phyloP scores from a whole-genome alignment of 192 early-diverging fungal genomes.

The Tieghemiomyces parasiticus region DNA sequence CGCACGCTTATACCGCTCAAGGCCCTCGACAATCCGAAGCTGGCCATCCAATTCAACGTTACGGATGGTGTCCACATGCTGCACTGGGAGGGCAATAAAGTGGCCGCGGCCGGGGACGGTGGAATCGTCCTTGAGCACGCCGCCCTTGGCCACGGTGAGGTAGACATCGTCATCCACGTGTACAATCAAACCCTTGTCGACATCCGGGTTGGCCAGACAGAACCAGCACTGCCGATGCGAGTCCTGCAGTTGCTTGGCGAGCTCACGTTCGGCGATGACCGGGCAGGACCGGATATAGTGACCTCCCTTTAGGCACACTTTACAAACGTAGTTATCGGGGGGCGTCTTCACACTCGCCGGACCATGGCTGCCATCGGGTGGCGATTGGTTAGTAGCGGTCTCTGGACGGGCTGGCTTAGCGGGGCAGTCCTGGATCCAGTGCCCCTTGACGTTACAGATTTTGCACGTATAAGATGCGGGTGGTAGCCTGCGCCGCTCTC shows the following conservation, averaged over 20 bases:
- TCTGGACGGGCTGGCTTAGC: no score
- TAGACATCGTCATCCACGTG: constrained; percentile 72
- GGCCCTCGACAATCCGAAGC: constrained; percentile 16
- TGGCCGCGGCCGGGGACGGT: constrained; percentile 70
- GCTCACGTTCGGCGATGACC: constrained; percentile 12
- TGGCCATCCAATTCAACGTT: not conserved
- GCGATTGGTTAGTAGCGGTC: no score
- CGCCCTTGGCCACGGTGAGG: constrained; percentile 79
- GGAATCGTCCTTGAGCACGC: constrained; percentile 35
- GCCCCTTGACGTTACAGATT: constrained; percentile 44
- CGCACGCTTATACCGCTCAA: constrained; percentile 38
- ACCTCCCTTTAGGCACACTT: constrained; percentile 30
- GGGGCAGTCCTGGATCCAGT: constrained; percentile 48
- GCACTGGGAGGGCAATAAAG: constrained; percentile 54
- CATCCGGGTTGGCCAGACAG: constrained; percentile 78
- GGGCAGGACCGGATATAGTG: constrained; percentile 37
- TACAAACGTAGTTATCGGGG: constrained; percentile 30
- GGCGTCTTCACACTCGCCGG: no score
- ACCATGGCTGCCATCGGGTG: no score
- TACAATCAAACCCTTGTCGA: constrained; percentile 82
- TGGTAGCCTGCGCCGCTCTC: constrained; percentile 14
- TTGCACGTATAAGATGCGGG: constrained; percentile 44
- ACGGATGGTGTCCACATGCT: constrained; percentile 29
- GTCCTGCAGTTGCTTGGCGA: not conserved
- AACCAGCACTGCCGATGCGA: constrained; percentile 69